A percentile compares a stretch with the other conserved stretches of the same genome.
Evolutionary conservation across 768 basidiomycete genomes (phyloP).

Genomic region (Amyloporia xantha): DNA sequence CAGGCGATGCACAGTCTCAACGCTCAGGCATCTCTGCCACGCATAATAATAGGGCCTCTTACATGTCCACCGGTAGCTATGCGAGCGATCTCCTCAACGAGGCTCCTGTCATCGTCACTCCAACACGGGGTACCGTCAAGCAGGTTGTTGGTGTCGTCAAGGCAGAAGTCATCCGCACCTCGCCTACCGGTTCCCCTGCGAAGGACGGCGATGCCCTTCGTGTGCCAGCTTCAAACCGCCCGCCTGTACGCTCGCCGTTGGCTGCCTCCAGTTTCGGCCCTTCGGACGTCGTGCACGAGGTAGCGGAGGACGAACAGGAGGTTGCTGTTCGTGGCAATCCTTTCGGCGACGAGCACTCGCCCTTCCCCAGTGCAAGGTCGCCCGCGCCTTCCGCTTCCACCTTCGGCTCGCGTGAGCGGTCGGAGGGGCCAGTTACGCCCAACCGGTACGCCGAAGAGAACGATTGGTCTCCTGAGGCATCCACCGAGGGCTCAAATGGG

Average conservation of each 20-base stretch:
- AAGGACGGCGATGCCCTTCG: slow-evolving; percentile 22
- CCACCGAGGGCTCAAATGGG: slow-evolving; percentile 19
- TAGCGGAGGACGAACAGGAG: slow-evolving; percentile 28
- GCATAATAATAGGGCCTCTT: slow-evolving; percentile 53
- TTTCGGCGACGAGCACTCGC: slow-evolving; percentile 56
- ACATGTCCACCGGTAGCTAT: slow-evolving; percentile 68
- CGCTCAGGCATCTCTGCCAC: slow-evolving; percentile 47
- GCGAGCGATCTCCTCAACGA: slow-evolving; percentile 77
- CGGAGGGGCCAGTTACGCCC: background rate
- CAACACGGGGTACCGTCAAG: slow-evolving; percentile 55
- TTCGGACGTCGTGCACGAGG: slow-evolving; percentile 51
- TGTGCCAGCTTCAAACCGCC: slow-evolving; percentile 39
- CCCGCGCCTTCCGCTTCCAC: slow-evolving; percentile 25
- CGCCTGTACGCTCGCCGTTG: slow-evolving; percentile 39
- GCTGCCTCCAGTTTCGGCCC: slow-evolving; percentile 69
- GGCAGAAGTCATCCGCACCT: slow-evolving; percentile 69
- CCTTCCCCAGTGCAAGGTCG: slow-evolving; percentile 24
- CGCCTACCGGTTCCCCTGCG: slow-evolving; percentile 31
- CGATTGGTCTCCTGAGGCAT: background rate
- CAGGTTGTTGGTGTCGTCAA: slow-evolving; percentile 65
- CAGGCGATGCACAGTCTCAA: slow-evolving; percentile 38
- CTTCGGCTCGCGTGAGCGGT: slow-evolving; percentile 28
- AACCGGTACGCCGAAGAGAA: slow-evolving; percentile 1
- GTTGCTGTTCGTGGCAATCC: slow-evolving; percentile 36
- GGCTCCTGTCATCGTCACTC: slow-evolving; percentile 75